These are phyloP conservation scores for Tolypocladium nubicola DNA, from an alignment of 2,329 filamentous ascomycete genomes.

Conservation along the genomic window DNA sequence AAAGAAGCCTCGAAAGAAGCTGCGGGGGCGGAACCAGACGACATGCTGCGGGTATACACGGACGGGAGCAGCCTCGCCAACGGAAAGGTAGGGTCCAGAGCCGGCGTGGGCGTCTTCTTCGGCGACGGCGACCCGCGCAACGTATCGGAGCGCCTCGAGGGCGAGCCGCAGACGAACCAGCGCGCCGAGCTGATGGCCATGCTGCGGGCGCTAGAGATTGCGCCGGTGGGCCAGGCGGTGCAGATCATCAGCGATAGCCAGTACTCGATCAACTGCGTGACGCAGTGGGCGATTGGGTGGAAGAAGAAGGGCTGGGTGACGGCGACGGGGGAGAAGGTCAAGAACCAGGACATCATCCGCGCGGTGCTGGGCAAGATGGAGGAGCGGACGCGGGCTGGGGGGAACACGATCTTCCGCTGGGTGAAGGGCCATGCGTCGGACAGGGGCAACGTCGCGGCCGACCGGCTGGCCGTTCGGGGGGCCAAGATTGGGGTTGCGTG, in stretches of 20 bases:
- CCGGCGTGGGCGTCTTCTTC: conserved; percentile 56
- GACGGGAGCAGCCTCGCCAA: conserved; percentile 53
- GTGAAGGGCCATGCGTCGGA: conserved; percentile 75
- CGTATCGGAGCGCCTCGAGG: conserved; percentile 65
- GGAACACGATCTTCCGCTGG: conserved; percentile 68
- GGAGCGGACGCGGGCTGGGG: conserved; percentile 49
- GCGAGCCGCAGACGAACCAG: conserved; percentile 79
- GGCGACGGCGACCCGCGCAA: conserved; percentile 46
- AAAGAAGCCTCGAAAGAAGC: conserved; percentile 15
- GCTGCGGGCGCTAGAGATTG: conserved; percentile 68
- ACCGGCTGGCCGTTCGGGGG: conserved; percentile 56
- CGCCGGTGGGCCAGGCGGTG: conserved; percentile 55
- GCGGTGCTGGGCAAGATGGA: conserved; percentile 61
- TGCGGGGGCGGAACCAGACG: conserved; percentile 3
- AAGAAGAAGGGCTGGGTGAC: conserved; percentile 67
- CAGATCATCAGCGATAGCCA: conserved; percentile 81
- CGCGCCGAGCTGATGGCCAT: conserved; percentile 91
- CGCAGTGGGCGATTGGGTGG: conserved; percentile 75
- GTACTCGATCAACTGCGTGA: conserved; percentile 85
- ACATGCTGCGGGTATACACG: conserved; percentile 40
- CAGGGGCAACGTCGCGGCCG: conserved; percentile 70
- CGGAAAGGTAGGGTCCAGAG: conserved; percentile 41
- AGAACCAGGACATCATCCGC: conserved; percentile 78
- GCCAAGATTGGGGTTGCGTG: conserved; percentile 15
- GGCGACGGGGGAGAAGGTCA: conserved; percentile 57